Conservation (phyloP, 1,284 basidiomycete genomes). For the Sanghuangporus baumii region DNA sequence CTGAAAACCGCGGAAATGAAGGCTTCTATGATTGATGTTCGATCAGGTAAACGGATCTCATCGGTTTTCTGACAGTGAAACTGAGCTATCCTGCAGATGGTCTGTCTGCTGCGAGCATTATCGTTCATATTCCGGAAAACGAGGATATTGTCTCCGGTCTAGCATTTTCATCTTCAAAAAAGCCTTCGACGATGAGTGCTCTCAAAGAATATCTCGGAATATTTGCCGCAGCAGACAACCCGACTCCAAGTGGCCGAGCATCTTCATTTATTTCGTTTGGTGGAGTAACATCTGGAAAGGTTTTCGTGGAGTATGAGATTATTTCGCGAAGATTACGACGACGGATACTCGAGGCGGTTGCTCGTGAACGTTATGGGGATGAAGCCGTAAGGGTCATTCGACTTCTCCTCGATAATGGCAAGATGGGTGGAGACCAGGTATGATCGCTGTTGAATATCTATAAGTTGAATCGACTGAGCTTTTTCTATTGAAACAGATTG, state of each 20-base stretch:
- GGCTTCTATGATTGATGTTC: slow-evolving; percentile 56
- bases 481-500: slow-evolving; percentile 54
- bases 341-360: slow-evolving; percentile 73
- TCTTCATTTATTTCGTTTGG: slow-evolving; percentile 63
- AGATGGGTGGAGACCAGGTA: slow-evolving; percentile 94
- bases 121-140: slow-evolving; percentile 56
- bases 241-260: slow-evolving; percentile 60
- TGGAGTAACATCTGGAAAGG: slow-evolving; percentile 48
- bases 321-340: slow-evolving; percentile 69
- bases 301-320: slow-evolving; percentile 79
- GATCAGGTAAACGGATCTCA: slow-evolving; percentile 48
- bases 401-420: slow-evolving; percentile 82
- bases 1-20: slow-evolving; percentile 65
- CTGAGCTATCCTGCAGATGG: slow-evolving; percentile 39
- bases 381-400: slow-evolving; percentile 82
- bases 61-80: slow-evolving; percentile 14
- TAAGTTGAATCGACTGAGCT: background rate
- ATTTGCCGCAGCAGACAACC: slow-evolving; percentile 75
- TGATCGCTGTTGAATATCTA: slow-evolving; percentile 22
- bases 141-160: slow-evolving; percentile 54
- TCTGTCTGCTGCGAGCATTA: slow-evolving; percentile 54
- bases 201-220: slow-evolving; percentile 76
- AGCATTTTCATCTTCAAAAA: slow-evolving; percentile 46
- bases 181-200: slow-evolving; percentile 49
- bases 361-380: slow-evolving; percentile 81